Base-by-base conservation (phyloP, 495 filamentous ascomycete species). In the Aspergillus heteromorphus region DNA sequence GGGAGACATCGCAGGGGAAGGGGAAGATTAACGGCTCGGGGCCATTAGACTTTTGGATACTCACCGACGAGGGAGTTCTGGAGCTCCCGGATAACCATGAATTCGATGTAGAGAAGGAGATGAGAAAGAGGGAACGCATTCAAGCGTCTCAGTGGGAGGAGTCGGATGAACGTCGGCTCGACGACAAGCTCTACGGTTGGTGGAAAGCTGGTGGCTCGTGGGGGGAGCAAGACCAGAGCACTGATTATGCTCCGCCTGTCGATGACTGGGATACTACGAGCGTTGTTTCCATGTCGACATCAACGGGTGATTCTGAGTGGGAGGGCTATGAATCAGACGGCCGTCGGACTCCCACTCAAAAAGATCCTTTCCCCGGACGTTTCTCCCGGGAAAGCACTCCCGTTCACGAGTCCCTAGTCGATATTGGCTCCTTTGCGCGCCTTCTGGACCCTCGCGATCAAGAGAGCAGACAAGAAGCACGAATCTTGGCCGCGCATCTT, bases 151-250 rank as follows among this genome's bases (percentile, higher is more conserved):
- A 47, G 41, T 74, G 70, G 70, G 65, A 59, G 45, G 49, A 61
- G 23, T 53, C 65, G 23, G 72, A 83, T 42, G 90, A 92, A 48
- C 73, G 77, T n/a, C 80, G 82, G 41, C 69, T 96, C 5, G 86
- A 88, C 56, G 76, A 81, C 1, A 84, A 78, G 41, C 70, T 95
- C 3, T 96, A 96, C 67, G 71, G 70, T 11, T 92, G 90, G 81
- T 96, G 88, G 85, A 82, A 83, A 34, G 65, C 72, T 18, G 88
- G 86, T 17, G 90, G 88, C 25, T 89, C 87, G 67, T 96, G 87
- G 85, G 91, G 91, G 1, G 83, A 82, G 23, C 77, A 83, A 23
- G 91, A 97, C 65, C 75, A 77, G 4, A 93, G 85, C 53, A 85
- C 86, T 5, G 84, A 88, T 29, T 97, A 87, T 56, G 58, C 66